Conservation (phyloP, 2,329 filamentous ascomycete genomes). For the Leptographium wingfieldii region DNA sequence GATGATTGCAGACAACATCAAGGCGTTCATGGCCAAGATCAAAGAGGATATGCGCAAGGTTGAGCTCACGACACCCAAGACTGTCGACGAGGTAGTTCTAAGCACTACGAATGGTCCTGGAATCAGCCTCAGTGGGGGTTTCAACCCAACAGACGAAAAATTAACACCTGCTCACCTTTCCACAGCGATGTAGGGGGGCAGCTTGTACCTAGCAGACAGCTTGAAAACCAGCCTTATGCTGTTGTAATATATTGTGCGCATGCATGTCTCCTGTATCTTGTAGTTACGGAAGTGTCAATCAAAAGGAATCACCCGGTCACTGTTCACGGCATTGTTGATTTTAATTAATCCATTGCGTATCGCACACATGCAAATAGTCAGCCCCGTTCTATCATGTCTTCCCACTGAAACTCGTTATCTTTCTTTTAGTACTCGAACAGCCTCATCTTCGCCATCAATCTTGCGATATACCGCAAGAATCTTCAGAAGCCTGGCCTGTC, state of each 20-base stretch:
- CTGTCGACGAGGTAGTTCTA: slow-evolving; percentile 64
- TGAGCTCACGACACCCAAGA: slow-evolving; percentile 53
- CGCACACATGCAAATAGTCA: neutral
- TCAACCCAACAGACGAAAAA: slow-evolving; percentile 48
- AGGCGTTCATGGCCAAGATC: slow-evolving; percentile 59
- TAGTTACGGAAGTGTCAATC: neutral
- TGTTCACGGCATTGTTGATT: neutral
- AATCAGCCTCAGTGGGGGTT: slow-evolving; percentile 72
- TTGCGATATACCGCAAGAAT: slow-evolving; percentile 40
- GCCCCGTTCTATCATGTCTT: neutral
- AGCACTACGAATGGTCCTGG: slow-evolving; percentile 81
- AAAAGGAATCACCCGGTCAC: neutral
- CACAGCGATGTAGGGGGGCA: slow-evolving; percentile 34
- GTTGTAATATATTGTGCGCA: neutral
- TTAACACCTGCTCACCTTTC: slow-evolving; percentile 40
- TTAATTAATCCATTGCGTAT: neutral
- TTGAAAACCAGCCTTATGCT: neutral
- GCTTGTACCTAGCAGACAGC: neutral
- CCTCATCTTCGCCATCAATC: slow-evolving; percentile 39
- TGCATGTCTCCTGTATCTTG: neutral
- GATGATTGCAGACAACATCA: slow-evolving; percentile 74
- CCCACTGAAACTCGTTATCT: slow-evolving; percentile 7
- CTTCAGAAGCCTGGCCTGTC: slow-evolving; percentile 33
- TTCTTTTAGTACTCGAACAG: slow-evolving; percentile 35
- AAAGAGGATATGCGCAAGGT: slow-evolving; percentile 57